Evolutionary conservation across 129 eudicot species (phyloP).

Genomic region (Kitagawia praeruptora): DNA sequence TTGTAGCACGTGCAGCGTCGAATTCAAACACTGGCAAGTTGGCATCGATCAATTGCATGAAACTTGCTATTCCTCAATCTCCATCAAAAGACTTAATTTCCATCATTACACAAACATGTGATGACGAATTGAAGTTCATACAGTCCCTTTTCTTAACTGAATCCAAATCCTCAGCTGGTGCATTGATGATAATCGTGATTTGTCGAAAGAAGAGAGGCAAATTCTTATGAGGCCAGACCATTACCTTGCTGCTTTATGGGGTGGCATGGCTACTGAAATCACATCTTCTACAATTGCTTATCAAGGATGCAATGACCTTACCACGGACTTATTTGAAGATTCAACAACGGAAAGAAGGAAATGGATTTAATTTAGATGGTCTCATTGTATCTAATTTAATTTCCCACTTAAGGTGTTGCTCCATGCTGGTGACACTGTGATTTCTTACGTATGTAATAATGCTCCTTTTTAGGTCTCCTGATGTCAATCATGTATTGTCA

Average conservation of each 20-base stretch:
- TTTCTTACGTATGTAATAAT: neutral
- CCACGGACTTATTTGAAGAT: constrained; percentile 12
- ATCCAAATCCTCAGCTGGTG: constrained; percentile 5
- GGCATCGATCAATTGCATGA: constrained; percentile 9
- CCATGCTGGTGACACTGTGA: neutral
- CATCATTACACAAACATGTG: constrained; percentile 31
- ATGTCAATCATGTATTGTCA: neutral
- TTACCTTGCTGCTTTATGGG: constrained; percentile 34
- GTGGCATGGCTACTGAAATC: constrained; percentile 22
- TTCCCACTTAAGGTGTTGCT: neutral
- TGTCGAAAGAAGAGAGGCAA: constrained; percentile 17
- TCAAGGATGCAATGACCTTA: constrained; percentile 15
- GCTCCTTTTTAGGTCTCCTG: neutral
- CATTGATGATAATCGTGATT: neutral
- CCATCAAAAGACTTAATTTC: constrained; percentile 26
- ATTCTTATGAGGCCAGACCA: constrained; percentile 19
- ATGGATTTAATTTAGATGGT: constrained; percentile 61
- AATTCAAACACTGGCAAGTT: constrained; percentile 9
- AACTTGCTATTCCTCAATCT: constrained; percentile 17
- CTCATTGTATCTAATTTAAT: constrained; percentile 18
- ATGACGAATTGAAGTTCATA: constrained; percentile 54
- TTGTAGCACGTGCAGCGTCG: constrained; percentile 15
- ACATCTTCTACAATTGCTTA: neutral
- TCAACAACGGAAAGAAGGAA: constrained; percentile 27
- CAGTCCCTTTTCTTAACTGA: constrained; percentile 27